Conservation (phyloP, 805 yeast species). For the Kuraishia piskuri region DNA sequence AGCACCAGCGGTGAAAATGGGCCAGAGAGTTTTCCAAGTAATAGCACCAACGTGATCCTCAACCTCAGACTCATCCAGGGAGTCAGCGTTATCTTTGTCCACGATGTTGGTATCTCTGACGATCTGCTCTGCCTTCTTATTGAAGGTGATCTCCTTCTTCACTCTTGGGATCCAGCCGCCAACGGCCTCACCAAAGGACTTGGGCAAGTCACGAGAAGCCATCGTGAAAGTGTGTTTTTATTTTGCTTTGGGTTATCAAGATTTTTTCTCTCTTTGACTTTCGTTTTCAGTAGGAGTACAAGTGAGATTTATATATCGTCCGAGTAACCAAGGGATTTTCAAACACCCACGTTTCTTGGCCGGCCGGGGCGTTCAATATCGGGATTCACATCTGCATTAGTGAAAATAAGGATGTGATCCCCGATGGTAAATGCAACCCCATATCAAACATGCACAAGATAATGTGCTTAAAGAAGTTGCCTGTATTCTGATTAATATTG, state of each 20-base stretch:
- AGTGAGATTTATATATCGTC: background rate
- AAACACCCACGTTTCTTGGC: background rate
- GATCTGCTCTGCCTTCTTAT: background rate
- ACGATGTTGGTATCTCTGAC: background rate
- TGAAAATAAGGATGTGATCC: background rate
- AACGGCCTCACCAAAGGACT: conserved; percentile 25
- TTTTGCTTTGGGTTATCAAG: background rate
- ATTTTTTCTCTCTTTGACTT: background rate
- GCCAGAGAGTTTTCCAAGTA: conserved; percentile 33
- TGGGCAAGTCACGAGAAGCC: conserved; percentile 43
- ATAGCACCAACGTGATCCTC: background rate
- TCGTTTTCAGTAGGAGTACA: background rate
- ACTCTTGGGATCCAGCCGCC: conserved; percentile 34
- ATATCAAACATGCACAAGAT: background rate
- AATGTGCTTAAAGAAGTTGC: background rate
- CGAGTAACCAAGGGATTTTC: background rate
- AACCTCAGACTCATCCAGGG: background rate
- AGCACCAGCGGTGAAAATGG: conserved; percentile 80
- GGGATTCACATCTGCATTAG: background rate
- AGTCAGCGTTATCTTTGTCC: background rate
- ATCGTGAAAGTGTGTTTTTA: conserved; percentile 3
- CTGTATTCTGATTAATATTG: background rate
- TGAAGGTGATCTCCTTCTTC: conserved; percentile 31
- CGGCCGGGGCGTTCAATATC: background rate
- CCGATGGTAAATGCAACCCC: too few species aligned